These are phyloP conservation scores for Phoenix dactylifera DNA, from an alignment of 176 grass and related monocot species.

Conservation along the genomic window DNA sequence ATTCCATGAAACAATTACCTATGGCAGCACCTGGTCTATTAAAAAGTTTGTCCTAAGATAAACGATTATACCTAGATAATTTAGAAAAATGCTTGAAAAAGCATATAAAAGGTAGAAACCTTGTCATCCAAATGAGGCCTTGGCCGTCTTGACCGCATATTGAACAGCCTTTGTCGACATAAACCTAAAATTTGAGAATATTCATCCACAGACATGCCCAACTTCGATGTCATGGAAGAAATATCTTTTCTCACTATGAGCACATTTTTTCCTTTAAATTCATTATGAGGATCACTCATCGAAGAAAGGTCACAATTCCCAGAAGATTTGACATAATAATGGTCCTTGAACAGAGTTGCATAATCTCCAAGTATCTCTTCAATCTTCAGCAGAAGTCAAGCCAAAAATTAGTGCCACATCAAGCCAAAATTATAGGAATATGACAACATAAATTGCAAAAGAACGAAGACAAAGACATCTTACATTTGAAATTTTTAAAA, in stretches of 20 bases:
- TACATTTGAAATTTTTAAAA: no score
- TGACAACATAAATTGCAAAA: no score
- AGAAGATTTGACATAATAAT: constrained; percentile 92
- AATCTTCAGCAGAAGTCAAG: constrained; percentile 29
- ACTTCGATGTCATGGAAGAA: constrained; percentile 53
- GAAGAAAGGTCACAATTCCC: constrained; percentile 88
- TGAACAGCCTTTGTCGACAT: constrained; percentile 55
- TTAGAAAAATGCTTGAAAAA: constrained; percentile 6
- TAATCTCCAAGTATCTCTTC: constrained; percentile 73
- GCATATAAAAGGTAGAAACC: constrained; percentile 28
- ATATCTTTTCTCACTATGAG: constrained; percentile 67
- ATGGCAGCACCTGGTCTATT: constrained; percentile 7
- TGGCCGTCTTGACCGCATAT: constrained; percentile 54
- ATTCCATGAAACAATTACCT: constrained; percentile 99
- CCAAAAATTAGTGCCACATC: no score
- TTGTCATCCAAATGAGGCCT: constrained; percentile 93
- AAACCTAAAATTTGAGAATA: constrained; percentile 60
- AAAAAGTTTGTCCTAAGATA: background rate
- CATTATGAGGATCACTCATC: constrained; percentile 84
- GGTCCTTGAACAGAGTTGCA: constrained; percentile 72
- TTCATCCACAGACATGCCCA: constrained; percentile 60
- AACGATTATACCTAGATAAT: background rate
- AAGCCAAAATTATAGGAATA: no score
- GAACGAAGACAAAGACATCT: no score
- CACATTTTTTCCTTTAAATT: constrained; percentile 83